Base-by-base conservation (phyloP, 2,329 filamentous ascomycete species). In the Epichloe scottii region DNA sequence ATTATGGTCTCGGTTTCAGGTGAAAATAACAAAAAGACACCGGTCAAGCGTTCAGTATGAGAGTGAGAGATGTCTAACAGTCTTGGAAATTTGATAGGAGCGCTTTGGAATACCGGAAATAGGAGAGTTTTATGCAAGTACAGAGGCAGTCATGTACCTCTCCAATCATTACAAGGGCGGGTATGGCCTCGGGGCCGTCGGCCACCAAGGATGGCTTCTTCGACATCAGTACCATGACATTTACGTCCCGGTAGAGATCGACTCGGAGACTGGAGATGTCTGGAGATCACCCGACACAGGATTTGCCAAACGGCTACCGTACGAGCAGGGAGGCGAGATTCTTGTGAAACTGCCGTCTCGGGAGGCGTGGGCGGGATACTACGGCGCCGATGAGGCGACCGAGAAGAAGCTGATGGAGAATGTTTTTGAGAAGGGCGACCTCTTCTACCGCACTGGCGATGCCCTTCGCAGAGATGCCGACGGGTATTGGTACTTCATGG, bases 361-460 rank as follows among this genome's bases (percentile, higher is more conserved):
- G 17, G 23, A 53, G n/a, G 52, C 45, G 15, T 53, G 52, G 52
- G 15, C 44, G 4, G 52, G 52, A n/a, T 53, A 53, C 21, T 39
- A 46, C 30, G 46, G 37, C 3, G 41, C 49, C 7, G 45, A 51
- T 14, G 45, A 51, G 19, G 46, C 52, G 37, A 53, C 52, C 2
- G 30, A 26, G 12, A 39, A 53, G 49, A 53, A 51, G 34, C 23
- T 53, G 14, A 5, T 53, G 23, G 21, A 50, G 33, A 21, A 51
- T 33, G 45, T 53, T 0, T 81, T 87, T 57, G 68, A 69, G 46
- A 81, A 81, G 57, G 84, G 84, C 0, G 85, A 89, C 62, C 66
- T 78, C 6, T 89, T 77, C 61, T 88, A 83, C 60, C 74, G 84
- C 4, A 80, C 77, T 0, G 85, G 85, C 4, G 85, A 89, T 62